phyloP scores from a whole-genome alignment of 1,284 basidiomycete genomes.

The Porodaedalea pini region DNA sequence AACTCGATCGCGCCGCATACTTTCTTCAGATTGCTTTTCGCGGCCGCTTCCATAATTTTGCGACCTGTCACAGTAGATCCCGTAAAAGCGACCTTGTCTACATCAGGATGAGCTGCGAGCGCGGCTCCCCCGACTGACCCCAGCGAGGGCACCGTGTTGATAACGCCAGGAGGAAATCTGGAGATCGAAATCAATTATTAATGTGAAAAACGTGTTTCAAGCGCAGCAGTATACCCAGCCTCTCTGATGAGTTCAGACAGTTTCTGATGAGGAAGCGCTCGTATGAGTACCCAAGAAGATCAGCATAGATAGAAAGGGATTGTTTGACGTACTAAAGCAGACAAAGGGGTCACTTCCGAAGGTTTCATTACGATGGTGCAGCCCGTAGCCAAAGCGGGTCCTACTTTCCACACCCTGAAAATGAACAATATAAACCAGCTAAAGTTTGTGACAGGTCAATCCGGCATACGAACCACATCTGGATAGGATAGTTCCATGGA shows the following conservation, averaged over 20 bases:
- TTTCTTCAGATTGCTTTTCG: slow-evolving; percentile 92
- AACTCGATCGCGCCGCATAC: slow-evolving; percentile 30
- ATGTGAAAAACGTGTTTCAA: background rate
- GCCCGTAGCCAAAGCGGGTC: slow-evolving; percentile 84
- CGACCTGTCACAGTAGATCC: slow-evolving; percentile 87
- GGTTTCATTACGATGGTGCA: slow-evolving; percentile 92
- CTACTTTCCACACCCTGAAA: slow-evolving; percentile 82
- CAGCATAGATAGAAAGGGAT: slow-evolving; percentile 12
- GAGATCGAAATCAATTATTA: slow-evolving; percentile 12
- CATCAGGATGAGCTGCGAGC: slow-evolving; percentile 69
- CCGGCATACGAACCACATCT: slow-evolving; percentile 66
- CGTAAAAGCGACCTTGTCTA: slow-evolving; percentile 85
- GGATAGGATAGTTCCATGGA: slow-evolving; percentile 91
- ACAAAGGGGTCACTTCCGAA: slow-evolving; percentile 87
- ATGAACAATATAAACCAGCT: background rate
- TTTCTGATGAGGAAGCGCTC: slow-evolving; percentile 46
- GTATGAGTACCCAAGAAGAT: slow-evolving; percentile 5
- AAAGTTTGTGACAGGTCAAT: background rate
- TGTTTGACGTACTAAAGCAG: slow-evolving; percentile 62
- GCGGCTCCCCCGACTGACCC: slow-evolving; percentile 84
- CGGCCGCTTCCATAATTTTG: slow-evolving; percentile 88
- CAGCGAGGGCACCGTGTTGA: slow-evolving; percentile 84
- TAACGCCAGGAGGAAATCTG: slow-evolving; percentile 89
- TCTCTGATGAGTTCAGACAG: slow-evolving; percentile 76
- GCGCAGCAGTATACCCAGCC: slow-evolving; percentile 56